These are phyloP conservation scores for Syncephalis fuscata DNA, from an alignment of 371 early-diverging fungal species.

Conservation along the genomic window DNA sequence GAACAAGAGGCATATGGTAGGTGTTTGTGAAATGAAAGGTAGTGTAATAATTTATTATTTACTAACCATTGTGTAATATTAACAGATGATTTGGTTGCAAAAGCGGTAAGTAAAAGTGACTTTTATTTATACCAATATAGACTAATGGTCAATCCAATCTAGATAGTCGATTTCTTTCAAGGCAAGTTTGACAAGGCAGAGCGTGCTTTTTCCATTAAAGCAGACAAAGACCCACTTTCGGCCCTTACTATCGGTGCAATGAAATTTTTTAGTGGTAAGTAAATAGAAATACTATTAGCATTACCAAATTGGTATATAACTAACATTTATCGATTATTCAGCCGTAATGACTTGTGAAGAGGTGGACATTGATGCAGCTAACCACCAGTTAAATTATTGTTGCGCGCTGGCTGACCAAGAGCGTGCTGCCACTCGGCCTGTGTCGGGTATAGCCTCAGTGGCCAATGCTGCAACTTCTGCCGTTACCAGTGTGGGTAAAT, in stretches of 20 bases:
- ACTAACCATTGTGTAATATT: not conserved
- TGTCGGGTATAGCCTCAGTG: constrained; percentile 5
- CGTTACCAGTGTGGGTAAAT: constrained; percentile 9
- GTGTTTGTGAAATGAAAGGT: too few relatives aligned
- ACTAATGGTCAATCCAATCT: too few relatives aligned
- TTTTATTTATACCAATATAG: too few relatives aligned
- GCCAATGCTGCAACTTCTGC: too few relatives aligned
- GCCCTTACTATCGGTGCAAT: constrained; percentile 19
- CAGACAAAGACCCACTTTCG: constrained; percentile 19
- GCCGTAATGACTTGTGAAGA: constrained; percentile 26
- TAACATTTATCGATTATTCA: not conserved
- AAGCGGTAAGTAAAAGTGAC: too few relatives aligned
- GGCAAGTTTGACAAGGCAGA: not conserved
- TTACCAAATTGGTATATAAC: constrained; percentile 1
- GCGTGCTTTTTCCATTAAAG: constrained; percentile 2
- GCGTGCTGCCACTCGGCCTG: constrained; percentile 27
- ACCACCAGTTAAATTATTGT: constrained; percentile 20
- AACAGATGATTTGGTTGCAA: not conserved
- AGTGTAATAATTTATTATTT: too few relatives aligned
- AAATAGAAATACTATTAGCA: constrained; percentile 2
- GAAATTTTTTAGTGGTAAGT: constrained; percentile 23
- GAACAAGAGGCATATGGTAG: too few relatives aligned
- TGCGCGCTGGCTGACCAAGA: constrained; percentile 27
- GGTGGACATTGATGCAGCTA: constrained; percentile 24
- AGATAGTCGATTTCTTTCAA: too few relatives aligned